Evolutionary conservation across 179 eudicot genomes (phyloP), one percentile per base, ranked within the genome.

Genomic region (Gypsophila paniculata): DNA sequence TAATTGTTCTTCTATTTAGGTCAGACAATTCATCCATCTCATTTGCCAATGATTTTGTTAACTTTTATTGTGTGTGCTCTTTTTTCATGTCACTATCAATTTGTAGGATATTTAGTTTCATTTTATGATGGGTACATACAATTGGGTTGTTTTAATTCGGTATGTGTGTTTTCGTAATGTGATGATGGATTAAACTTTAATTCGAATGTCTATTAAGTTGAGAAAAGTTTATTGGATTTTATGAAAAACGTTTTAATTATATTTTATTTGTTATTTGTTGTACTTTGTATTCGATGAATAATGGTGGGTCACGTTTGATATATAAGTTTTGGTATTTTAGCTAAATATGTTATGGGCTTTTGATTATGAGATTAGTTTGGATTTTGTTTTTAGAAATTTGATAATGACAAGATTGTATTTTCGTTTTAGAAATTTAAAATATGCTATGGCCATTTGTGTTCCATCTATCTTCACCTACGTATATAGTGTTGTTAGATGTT

Each of bases 91-190:
- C 75, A 76, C 67, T 18, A 55, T 68, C 71, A 63, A 32, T 21
- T 17, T 53, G 44, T 61, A 71, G 65, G 36, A 61, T 42, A 21
- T 12, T 44, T 61, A 44, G 9, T 61, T 61, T n/a, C n/a, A n/a
- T n/a, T n/a, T n/a, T 17, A 72, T 61, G 65, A 73, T 68, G n/a
- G n/a, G n/a, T n/a, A 61, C 38, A 29, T 61, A 26, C 8, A 39
- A 44, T 14, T 68, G 25, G 34, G 39, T 26, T 15, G 12, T 29
- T 67, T 65, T 34, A 6, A 66, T 54, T 53, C 18, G 49, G 46
- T 55, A 8, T 23, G 13, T 61, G 77, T 73, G 70, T 73, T 72
- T 73, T 61, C 72, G 73, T 70, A 61, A 73, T 73, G 53, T 68
- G 80, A 53, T 73, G 17, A 61, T 25, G 68, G 59, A 61, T 61